Evolutionary conservation across 345 rosid species (phyloP).

Genomic region (Melaleuca quinquenervia): DNA sequence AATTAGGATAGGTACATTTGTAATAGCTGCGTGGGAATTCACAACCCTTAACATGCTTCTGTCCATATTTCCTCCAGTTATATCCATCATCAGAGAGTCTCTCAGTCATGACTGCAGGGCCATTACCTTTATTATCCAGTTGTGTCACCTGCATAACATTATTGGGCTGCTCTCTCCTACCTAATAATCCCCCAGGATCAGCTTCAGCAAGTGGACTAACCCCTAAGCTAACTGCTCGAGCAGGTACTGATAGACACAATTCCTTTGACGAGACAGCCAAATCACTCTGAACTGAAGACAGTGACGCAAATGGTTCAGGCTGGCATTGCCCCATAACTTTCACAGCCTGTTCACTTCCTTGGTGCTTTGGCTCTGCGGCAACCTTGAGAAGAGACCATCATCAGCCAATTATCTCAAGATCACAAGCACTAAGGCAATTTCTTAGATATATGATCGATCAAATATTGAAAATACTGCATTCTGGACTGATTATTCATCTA

Average conservation of each 20-base stretch:
- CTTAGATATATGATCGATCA: background rate
- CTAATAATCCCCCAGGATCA: constrained; percentile 48
- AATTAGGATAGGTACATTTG: constrained; percentile 97
- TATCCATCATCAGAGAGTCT: constrained; percentile 74
- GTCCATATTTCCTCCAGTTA: constrained; percentile 99
- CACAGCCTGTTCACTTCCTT: constrained; percentile 31
- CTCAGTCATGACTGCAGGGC: constrained; percentile 24
- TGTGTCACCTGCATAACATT: constrained; percentile 21
- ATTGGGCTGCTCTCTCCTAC: constrained; percentile 28
- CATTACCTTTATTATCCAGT: constrained; percentile 52
- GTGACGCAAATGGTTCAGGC: constrained; percentile 30
- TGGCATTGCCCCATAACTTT: constrained; percentile 39
- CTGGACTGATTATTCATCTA: background rate
- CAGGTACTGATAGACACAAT: constrained; percentile 40
- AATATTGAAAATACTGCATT: background rate
- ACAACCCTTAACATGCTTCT: constrained; percentile 98
- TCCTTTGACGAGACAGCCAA: constrained; percentile 62
- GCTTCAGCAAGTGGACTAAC: constrained; percentile 34
- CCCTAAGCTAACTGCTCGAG: constrained; percentile 25
- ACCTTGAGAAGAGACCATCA: constrained; percentile 46
- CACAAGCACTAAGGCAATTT: background rate
- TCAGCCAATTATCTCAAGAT: constrained; percentile 11
- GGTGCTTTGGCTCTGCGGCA: constrained; percentile 52
- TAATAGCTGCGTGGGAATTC: constrained; percentile 98
- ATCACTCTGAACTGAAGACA: constrained; percentile 41